These are phyloP conservation scores for Funneliformis mosseae DNA, from an alignment of 192 early-diverging fungal species.

Conservation along the genomic window DNA sequence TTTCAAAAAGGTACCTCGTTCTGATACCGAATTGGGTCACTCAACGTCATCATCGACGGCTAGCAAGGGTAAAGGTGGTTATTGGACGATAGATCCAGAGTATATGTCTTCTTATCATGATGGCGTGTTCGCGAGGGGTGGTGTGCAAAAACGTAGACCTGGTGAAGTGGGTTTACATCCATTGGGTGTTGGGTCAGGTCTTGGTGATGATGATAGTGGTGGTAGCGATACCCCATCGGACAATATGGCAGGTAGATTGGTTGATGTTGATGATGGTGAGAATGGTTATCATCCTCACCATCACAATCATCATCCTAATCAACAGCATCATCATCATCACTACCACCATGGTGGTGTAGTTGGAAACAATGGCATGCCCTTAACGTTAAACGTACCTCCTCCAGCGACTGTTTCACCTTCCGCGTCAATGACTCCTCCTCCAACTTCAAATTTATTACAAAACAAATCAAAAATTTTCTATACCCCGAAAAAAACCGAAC, in stretches of 20 bases:
- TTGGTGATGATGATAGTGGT: constrained; percentile 26
- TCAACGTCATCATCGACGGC: constrained; percentile 9
- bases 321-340: constrained; percentile 8
- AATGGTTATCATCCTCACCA: not conserved
- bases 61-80: constrained; percentile 76
- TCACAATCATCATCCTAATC: not conserved
- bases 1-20: constrained; percentile 76
- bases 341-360: not conserved
- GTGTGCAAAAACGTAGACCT: constrained; percentile 34
- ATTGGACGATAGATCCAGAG: constrained; percentile 72
- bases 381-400: not conserved
- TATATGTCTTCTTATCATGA: constrained; percentile 34
- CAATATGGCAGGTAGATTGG: constrained; percentile 23
- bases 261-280: constrained; percentile 18
- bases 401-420: not conserved
- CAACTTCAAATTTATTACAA: not conserved
- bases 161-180: constrained; percentile 23
- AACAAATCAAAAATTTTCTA: not conserved
- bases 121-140: constrained; percentile 32
- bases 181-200: not conserved
- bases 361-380: not conserved
- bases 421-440: not conserved
- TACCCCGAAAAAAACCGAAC: not conserved
- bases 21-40: constrained; percentile 62
- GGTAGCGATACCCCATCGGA: constrained; percentile 17